Percentiles rank a stretch among this genome's conserved stretches.
phyloP scores from a whole-genome alignment of 768 basidiomycete genomes.

The Lyophyllum semitale region DNA sequence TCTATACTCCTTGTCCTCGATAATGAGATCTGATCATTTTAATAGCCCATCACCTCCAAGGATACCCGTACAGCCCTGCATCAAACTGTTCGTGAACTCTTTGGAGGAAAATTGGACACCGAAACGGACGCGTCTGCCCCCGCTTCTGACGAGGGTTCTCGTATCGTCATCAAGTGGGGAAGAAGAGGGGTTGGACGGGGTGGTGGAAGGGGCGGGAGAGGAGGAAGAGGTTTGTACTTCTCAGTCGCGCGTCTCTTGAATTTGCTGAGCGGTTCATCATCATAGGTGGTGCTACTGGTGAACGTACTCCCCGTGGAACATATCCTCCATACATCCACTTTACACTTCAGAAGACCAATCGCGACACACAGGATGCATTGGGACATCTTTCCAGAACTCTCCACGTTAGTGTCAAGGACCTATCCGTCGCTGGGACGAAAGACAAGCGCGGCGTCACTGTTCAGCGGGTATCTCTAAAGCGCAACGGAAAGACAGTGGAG shows the following conservation, averaged over 20 bases:
- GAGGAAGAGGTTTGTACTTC: conserved; percentile 28
- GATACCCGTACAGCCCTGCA: conserved; percentile 81
- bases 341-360: conserved; percentile 95
- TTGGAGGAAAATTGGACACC: conserved; percentile 82
- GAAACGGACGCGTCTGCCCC: conserved; percentile 63
- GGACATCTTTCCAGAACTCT: conserved; percentile 75
- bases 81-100: conserved; percentile 75
- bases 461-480: conserved; percentile 82
- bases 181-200: conserved; percentile 50
- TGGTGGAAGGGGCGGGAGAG: conserved; percentile 47
- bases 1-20: conserved; percentile 9
- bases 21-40: conserved; percentile 14
- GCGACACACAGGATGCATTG: conserved; percentile 95
- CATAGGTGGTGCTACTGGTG: conserved; percentile 22
- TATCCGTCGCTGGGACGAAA: conserved; percentile 93
- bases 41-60: conserved; percentile 83
- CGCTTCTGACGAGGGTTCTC: conserved; percentile 64
- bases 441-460: conserved; percentile 97
- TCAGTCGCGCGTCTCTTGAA: neutral
- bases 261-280: neutral
- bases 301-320: conserved; percentile 56
- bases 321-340: conserved; percentile 94
- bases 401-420: conserved; percentile 76
- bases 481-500: conserved; percentile 76
- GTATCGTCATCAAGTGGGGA: conserved; percentile 81